Base-by-base conservation (phyloP, 805 yeast species). In the Metschnikowia koreensis region DNA sequence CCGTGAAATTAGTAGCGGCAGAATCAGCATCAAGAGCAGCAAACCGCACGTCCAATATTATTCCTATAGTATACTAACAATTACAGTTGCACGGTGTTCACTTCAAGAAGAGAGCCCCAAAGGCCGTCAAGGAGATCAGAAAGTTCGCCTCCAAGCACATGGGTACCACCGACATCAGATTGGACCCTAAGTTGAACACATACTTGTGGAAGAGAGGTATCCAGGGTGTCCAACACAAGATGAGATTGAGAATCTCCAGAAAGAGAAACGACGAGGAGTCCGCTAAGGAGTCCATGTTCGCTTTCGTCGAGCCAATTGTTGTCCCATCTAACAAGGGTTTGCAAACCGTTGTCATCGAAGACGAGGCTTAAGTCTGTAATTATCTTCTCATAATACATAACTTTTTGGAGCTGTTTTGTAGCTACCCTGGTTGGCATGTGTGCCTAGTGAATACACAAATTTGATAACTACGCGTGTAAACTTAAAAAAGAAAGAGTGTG, bases 31-130 rank as follows among this genome's bases (percentile, higher is more conserved):
- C 39, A 37, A 37, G 37, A 33, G n/a, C 37, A 12, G 37, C 37
- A 33, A 33, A 41, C 16, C 37, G 5, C n/a, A 11, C 28, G 17
- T 22, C 17, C 17, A 22, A 12, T 16, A 22, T 22, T 22, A 22
- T 10, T 8, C 28, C 28, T 16, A 9, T 17, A n/a, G 9, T 42
- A 50, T 77, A 79, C 81, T 79, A 79, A 76, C 80, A 56, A 53
- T 36, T 41, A 43, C 71, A 87, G 96, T 88, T 91, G 77, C 96
- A 89, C 81, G 98, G 98, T 84, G 92, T 87, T 69, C 88, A 90
- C 81, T 94, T 93, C 97, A 94, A 94, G 86, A 89, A 88, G 88
- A 91, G 97, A 84, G 99, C 99, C 74, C 99, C 99, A 82, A 89
- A 82, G 77, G 99, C 99, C 71, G 94, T 93, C 81, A 94, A 90